phyloP scores from a whole-genome alignment of 192 early-diverging fungal genomes.

The Coemansia sp. region DNA sequence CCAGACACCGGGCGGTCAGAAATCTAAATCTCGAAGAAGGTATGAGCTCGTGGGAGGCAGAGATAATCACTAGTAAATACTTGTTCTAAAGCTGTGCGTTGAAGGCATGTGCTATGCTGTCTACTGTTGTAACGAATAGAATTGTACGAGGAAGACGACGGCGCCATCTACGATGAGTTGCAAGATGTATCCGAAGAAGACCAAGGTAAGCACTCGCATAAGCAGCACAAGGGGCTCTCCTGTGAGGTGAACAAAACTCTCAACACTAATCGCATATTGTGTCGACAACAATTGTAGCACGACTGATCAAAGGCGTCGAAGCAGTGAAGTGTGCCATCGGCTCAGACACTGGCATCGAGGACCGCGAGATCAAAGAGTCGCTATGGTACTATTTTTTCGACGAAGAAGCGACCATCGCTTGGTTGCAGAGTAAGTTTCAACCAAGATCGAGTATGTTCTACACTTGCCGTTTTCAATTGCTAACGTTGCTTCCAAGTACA shows the following conservation, averaged over 20 bases:
- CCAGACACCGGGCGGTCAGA: slow-evolving; percentile 50
- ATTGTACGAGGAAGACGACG: slow-evolving; percentile 42
- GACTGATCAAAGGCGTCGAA: slow-evolving; percentile 61
- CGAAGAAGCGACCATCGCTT: slow-evolving; percentile 65
- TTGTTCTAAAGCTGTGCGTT: not conserved
- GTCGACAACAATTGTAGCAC: slow-evolving; percentile 28
- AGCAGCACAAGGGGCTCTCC: not conserved
- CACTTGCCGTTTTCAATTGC: not conserved
- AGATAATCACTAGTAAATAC: not conserved
- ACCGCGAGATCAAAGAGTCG: slow-evolving; percentile 70
- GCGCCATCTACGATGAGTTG: slow-evolving; percentile 40
- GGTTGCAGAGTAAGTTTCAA: slow-evolving; percentile 66
- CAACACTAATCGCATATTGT: not conserved
- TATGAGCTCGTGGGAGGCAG: slow-evolving; percentile 3
- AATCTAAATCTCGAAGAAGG: slow-evolving; percentile 56
- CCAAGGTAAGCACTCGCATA: slow-evolving; percentile 20
- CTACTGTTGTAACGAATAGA: slow-evolving; percentile 25
- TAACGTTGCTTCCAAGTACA: not conserved
- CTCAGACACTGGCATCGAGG: slow-evolving; percentile 55
- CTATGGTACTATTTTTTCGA: slow-evolving; percentile 81
- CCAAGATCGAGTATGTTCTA: not conserved
- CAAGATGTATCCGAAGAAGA: slow-evolving; percentile 56
- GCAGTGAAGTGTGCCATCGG: slow-evolving; percentile 69
- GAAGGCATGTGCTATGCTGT: not conserved
- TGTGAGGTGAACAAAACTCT: not conserved